Evolutionary conservation across 441 rosid species (phyloP).

Genomic region (Syzygium syzygioides): DNA sequence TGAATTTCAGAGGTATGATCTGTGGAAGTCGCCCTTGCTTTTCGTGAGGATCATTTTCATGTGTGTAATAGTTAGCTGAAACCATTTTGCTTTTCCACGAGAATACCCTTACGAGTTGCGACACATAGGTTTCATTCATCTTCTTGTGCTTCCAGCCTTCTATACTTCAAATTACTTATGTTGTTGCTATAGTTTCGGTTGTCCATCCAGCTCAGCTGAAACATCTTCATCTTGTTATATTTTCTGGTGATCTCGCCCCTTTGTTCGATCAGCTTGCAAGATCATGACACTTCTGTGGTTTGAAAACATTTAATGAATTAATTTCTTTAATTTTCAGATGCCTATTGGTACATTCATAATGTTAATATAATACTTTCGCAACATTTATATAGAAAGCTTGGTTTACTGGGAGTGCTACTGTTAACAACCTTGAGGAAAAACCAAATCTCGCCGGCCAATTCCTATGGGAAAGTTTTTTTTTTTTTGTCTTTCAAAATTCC

Average conservation of each 20-base stretch:
- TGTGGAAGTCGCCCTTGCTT: not conserved
- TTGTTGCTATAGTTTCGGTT: not conserved
- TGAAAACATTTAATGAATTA: not conserved
- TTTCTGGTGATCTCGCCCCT: not conserved
- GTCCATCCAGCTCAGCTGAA: not conserved
- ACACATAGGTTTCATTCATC: not conserved
- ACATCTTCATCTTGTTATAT: not conserved
- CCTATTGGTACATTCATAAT: not conserved
- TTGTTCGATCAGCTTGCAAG: not conserved
- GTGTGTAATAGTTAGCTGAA: not conserved
- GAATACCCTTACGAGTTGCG: not conserved
- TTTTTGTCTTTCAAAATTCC: not conserved
- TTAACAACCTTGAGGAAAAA: not conserved
- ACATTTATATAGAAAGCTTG: not conserved
- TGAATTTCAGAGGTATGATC: conserved; percentile 45
- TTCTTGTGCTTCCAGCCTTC: not conserved
- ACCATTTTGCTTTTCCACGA: not conserved
- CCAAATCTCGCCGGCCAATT: not conserved
- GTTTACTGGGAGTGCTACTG: not conserved
- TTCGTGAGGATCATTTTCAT: not conserved
- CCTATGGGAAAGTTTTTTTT: not conserved
- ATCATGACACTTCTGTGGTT: not conserved
- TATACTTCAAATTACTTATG: not conserved
- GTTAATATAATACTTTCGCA: not conserved
- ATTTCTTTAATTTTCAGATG: not conserved